phyloP scores from a whole-genome alignment of 2,329 filamentous ascomycete genomes.

The Colletotrichum sp. region DNA sequence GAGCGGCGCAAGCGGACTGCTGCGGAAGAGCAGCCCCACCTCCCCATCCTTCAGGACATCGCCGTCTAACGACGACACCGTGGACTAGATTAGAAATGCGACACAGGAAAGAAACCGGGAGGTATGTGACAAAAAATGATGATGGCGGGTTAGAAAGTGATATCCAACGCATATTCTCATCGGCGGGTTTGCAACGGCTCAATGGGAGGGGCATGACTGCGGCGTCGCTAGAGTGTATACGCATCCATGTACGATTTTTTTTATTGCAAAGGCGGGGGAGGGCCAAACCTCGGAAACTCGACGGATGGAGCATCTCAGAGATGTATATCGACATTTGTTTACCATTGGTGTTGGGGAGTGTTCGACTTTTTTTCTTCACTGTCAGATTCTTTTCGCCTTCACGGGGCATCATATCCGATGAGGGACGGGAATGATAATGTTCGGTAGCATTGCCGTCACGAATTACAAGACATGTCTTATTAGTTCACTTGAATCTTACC shows the following conservation, averaged over 20 bases:
- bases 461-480: neutral
- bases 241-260: neutral
- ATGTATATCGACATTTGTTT: neutral
- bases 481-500: neutral
- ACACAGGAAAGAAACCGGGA: neutral
- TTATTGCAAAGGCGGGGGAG: neutral
- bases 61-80: constrained; percentile 12
- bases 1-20: constrained; percentile 47
- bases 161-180: constrained; percentile 10
- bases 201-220: neutral
- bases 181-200: neutral
- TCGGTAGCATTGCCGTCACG: neutral
- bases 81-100: constrained; percentile 6
- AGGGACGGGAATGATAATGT: neutral
- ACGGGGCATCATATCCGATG: neutral
- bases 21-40: constrained; percentile 38
- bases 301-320: neutral
- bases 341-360: constrained; percentile 1
- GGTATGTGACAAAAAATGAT: neutral
- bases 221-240: neutral
- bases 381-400: neutral
- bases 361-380: neutral
- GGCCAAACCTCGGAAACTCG: neutral
- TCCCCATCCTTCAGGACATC: constrained; percentile 7
- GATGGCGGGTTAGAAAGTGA: constrained; percentile 3